Evolutionary conservation across 169 alveolate species (phyloP), one percentile per base, ranked within the genome.

Genomic region (Cystoisospora suis): DNA sequence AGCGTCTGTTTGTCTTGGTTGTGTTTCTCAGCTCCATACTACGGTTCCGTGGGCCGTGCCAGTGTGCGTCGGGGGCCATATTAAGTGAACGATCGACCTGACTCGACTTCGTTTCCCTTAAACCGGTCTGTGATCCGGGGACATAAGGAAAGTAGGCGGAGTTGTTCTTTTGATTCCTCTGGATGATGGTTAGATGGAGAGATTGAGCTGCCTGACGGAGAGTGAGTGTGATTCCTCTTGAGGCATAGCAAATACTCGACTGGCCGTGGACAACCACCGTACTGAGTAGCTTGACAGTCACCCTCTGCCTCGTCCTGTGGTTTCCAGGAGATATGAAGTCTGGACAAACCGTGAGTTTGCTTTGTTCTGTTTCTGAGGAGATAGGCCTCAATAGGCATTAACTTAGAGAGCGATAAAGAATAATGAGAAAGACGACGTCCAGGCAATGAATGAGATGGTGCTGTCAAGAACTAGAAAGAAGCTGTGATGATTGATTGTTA

Each of bases 11-110:
- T 27, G 80, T 5, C 1, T 9, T 2, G 7, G 29, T 5, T 69
- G 2, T 34, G 9, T 69, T 2, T 2, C 12, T 72, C 83, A 72
- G 83, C 83, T 34, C 83, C 83, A 56, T 72, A 72, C 83, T 72
- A 72, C 83, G 83, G 83, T 17, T n/a, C 56, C 1, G 83, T 40
- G 53, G 83, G 83, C 5, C 53, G 83, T 3, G 15, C 83, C 40
- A 72, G 42, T 53, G 83, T 72, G 27, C 83, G 83, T 6, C 83
- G 83, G 1, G 42, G 83, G 15, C 83, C 83, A 36, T 72, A 72
- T 27, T 72, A 40, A 27, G 32, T 12, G 83, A 36, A 6, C 15
- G 17, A 9, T 4, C 36, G 6, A 38, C n/a, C 40, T 61, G 34
- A 12, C 40, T n/a, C 15, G 75, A 29, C 6, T 9, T 15, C 36